Percentiles rank a stretch among this genome's conserved stretches.
Evolutionary conservation across 805 yeast species (phyloP).

Genomic region (Candida dajiaensis): DNA sequence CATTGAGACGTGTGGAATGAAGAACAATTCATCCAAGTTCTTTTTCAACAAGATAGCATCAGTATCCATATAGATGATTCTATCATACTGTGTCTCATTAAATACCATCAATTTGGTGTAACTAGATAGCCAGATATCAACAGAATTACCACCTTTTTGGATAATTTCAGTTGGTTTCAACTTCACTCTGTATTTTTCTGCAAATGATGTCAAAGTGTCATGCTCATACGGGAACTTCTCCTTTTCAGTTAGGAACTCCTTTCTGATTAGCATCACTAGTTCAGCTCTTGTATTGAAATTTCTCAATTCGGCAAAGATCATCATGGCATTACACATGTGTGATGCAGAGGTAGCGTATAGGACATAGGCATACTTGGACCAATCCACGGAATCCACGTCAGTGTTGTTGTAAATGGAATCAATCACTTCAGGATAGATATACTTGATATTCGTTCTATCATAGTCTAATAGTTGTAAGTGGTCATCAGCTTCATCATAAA

Average conservation of each 20-base stretch:
- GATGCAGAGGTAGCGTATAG: constrained; percentile 51
- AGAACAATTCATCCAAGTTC: constrained; percentile 46
- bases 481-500: neutral
- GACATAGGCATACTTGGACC: constrained; percentile 49
- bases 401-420: constrained; percentile 13
- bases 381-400: constrained; percentile 25
- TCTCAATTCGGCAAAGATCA: constrained; percentile 38
- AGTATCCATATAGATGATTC: constrained; percentile 53
- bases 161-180: constrained; percentile 15
- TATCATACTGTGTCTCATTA: constrained; percentile 40
- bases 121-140: constrained; percentile 39
- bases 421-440: constrained; percentile 21
- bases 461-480: constrained; percentile 14
- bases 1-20: constrained; percentile 40
- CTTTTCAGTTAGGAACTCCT: constrained; percentile 22
- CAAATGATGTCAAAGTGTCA: constrained; percentile 6
- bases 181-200: constrained; percentile 8
- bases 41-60: constrained; percentile 40
- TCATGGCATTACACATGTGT: constrained; percentile 47
- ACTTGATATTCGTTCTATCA: constrained; percentile 19
- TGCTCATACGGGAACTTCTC: constrained; percentile 7
- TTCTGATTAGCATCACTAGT: constrained; percentile 38
- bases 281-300: constrained; percentile 37
- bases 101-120: constrained; percentile 53
- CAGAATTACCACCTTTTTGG: constrained; percentile 12